Evolutionary conservation across 2,329 filamentous ascomycete genomes (phyloP).

Genomic region (Tolypocladium inflatum): DNA sequence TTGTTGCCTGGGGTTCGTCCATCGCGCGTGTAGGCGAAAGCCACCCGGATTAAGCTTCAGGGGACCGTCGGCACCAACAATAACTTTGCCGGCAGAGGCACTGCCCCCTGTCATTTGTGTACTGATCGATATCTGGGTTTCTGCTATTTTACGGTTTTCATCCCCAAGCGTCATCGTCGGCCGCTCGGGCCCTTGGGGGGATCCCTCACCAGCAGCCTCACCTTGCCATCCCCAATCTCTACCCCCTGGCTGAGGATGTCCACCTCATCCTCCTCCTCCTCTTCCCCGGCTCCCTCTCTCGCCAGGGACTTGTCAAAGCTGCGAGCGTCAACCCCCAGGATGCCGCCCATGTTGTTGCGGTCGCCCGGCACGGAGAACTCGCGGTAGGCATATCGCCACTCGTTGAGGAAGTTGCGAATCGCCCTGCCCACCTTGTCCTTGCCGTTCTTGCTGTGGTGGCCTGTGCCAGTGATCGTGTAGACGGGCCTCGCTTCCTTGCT

Average conservation of each 20-base stretch:
- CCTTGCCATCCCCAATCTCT: slow-evolving; percentile 58
- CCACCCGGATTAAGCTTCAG: not conserved
- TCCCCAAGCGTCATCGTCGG: slow-evolving; percentile 26
- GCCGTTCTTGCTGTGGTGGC: slow-evolving; percentile 95
- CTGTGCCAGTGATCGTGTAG: slow-evolving; percentile 94
- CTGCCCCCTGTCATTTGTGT: not conserved
- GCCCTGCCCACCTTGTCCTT: slow-evolving; percentile 98
- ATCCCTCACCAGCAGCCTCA: slow-evolving; percentile 54
- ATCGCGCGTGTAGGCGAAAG: no score
- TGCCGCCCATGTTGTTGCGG: slow-evolving; percentile 70
- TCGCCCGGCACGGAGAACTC: slow-evolving; percentile 97
- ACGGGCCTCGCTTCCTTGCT: slow-evolving; percentile 63
- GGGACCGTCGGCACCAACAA: not conserved
- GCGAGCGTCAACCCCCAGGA: slow-evolving; percentile 56
- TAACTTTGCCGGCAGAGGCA: not conserved
- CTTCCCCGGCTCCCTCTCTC: slow-evolving; percentile 33
- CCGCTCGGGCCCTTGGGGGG: slow-evolving; percentile 47
- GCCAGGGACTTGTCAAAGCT: slow-evolving; percentile 56
- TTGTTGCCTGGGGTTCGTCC: no score
- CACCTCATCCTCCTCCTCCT: slow-evolving; percentile 31
- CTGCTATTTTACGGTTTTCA: slow-evolving; percentile 18
- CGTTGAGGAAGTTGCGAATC: slow-evolving; percentile 80
- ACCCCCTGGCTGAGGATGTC: slow-evolving; percentile 57
- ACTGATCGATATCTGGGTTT: not conserved
- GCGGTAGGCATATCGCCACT: slow-evolving; percentile 91